phyloP scores from a whole-genome alignment of 169 alveolate species.

The Cyclospora cayetanensis region DNA sequence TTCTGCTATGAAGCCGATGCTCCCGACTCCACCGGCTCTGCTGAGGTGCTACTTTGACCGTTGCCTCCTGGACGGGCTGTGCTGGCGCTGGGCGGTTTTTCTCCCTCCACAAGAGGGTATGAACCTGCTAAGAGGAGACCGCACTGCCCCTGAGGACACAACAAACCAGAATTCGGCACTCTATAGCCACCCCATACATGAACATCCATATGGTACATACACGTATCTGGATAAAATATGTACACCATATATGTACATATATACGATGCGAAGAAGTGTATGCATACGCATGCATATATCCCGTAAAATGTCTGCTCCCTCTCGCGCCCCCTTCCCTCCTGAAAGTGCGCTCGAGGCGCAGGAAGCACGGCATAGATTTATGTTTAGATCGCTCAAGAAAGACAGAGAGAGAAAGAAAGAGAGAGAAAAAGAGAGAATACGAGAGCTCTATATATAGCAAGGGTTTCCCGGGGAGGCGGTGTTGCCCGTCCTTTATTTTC shows the following conservation, averaged over 20 bases:
- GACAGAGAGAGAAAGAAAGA: too few species aligned
- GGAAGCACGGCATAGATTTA: too few species aligned
- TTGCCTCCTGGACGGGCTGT: not conserved
- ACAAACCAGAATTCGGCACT: not conserved
- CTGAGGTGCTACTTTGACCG: not conserved
- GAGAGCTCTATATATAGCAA: not conserved
- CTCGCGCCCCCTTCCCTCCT: too few species aligned
- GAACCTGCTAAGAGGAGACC: constrained; percentile 62
- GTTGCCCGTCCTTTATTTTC: not conserved
- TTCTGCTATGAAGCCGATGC: not conserved
- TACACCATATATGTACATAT: not conserved
- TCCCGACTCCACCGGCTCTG: not conserved
- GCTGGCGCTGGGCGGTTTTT: not conserved
- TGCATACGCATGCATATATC: not conserved
- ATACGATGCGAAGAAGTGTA: not conserved
- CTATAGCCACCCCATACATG: not conserved
- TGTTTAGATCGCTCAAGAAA: too few species aligned
- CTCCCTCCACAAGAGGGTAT: constrained; percentile 36
- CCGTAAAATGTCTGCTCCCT: not conserved
- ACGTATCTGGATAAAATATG: not conserved
- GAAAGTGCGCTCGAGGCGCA: too few species aligned
- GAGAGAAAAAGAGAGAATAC: not conserved
- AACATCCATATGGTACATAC: not conserved
- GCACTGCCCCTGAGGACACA: constrained; percentile 61
- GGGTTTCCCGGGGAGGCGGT: not conserved